Evolutionary conservation across 2,329 filamentous ascomycete species (phyloP).

Genomic region (Aspergillus oerlinghausenensis): DNA sequence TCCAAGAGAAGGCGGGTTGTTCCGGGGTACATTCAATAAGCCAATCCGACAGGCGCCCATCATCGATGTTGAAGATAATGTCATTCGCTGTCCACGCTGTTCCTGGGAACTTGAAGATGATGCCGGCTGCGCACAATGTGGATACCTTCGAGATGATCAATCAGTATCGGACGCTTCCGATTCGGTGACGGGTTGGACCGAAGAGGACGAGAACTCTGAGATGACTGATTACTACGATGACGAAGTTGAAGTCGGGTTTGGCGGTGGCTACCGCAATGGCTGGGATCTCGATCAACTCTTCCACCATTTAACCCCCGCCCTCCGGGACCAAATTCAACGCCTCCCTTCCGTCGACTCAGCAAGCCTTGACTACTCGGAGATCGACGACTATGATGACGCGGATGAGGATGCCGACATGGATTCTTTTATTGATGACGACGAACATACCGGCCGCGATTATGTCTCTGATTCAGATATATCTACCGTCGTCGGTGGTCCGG

Average conservation of each 20-base stretch:
- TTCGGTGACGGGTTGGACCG: constrained; percentile 38
- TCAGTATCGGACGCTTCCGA: constrained; percentile 36
- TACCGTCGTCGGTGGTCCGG: constrained; percentile 27
- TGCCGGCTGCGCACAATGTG: constrained; percentile 50
- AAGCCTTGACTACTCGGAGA: constrained; percentile 8
- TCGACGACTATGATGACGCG: constrained; percentile 23
- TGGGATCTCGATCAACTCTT: constrained; percentile 4
- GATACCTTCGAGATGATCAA: constrained; percentile 46
- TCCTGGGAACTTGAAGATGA: constrained; percentile 61
- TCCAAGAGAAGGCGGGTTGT: constrained; percentile 52
- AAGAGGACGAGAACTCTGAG: constrained; percentile 39
- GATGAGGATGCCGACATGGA: constrained; percentile 30
- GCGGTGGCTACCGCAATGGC: constrained; percentile 24
- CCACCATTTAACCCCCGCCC: neutral
- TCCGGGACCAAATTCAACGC: neutral
- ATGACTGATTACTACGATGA: constrained; percentile 40
- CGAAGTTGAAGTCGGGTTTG: constrained; percentile 28
- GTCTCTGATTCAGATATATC: constrained; percentile 29
- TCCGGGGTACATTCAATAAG: constrained; percentile 55
- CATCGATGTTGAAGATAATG: constrained; percentile 55
- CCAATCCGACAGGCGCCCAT: constrained; percentile 35
- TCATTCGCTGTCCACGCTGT: constrained; percentile 60
- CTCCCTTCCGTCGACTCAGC: neutral
- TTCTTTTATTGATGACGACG: constrained; percentile 33
- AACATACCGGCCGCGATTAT: constrained; percentile 12